A percentile compares a stretch with the other conserved stretches of the same genome.
phyloP scores from a whole-genome alignment of 176 grass and related monocot species.

The Triticum monococcum region DNA sequence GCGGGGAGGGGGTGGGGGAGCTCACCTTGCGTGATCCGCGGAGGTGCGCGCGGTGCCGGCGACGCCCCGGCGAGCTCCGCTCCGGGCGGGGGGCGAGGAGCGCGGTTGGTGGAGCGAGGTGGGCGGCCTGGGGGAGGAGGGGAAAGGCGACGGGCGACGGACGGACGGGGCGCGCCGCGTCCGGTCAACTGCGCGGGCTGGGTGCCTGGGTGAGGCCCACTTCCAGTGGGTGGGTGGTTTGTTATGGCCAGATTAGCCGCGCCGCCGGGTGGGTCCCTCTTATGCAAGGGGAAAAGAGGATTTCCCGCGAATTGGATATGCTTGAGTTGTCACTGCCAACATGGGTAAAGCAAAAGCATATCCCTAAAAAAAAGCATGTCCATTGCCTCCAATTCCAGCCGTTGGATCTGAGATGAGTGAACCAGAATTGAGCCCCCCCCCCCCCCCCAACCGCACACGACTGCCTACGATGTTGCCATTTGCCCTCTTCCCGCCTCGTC shows the following conservation, averaged over 20 bases:
- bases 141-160: neutral
- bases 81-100: neutral
- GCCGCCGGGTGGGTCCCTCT: neutral
- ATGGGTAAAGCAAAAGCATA: neutral
- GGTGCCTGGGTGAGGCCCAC: constrained; percentile 13
- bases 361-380: too few relatives aligned
- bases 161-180: neutral
- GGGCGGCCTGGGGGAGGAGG: neutral
- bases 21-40: neutral
- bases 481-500: too few relatives aligned
- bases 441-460: too few relatives aligned
- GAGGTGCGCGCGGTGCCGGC: neutral
- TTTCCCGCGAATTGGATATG: neutral
- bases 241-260: neutral
- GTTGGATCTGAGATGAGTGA: neutral
- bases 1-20: neutral
- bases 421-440: too few relatives aligned
- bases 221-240: neutral
- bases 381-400: neutral
- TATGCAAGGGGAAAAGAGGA: neutral
- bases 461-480: too few relatives aligned
- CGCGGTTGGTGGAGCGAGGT: constrained; percentile 17
- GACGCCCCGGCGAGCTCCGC: neutral
- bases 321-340: neutral
- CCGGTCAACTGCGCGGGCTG: neutral